phyloP scores from a whole-genome alignment of 1,284 basidiomycete genomes.

The Puccinia hordei region DNA sequence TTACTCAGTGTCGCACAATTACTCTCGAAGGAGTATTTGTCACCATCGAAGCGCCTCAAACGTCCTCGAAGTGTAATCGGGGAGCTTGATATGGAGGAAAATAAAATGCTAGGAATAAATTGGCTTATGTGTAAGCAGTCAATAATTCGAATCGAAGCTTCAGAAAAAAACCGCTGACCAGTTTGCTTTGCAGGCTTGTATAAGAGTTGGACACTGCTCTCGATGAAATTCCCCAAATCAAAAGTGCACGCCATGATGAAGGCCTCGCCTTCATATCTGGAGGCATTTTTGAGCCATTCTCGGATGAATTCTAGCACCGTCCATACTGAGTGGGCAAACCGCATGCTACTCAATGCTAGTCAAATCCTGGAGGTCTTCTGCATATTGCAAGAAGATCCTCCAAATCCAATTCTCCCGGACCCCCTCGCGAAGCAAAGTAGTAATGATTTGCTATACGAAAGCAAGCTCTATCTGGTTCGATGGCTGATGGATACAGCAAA shows the following conservation, averaged over 20 bases:
- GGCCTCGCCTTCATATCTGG: conserved; percentile 29
- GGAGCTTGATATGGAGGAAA: conserved; percentile 17
- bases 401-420: not conserved
- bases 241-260: conserved; percentile 4
- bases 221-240: conserved; percentile 20
- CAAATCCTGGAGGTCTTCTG: conserved; percentile 43
- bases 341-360: conserved; percentile 25
- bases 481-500: conserved; percentile 44
- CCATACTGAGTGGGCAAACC: conserved; percentile 37
- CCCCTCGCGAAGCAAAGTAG: not conserved
- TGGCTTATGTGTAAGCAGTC: conserved; percentile 34
- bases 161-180: not conserved
- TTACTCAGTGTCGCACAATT: conserved; percentile 39
- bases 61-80: conserved; percentile 7
- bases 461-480: conserved; percentile 24
- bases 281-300: conserved; percentile 10
- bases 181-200: conserved; percentile 14
- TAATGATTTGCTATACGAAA: conserved; percentile 10
- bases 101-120: conserved; percentile 31
- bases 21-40: conserved; percentile 29
- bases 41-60: conserved; percentile 15
- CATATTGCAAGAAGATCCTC: conserved; percentile 29
- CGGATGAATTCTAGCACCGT: not conserved
- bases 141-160: not conserved
- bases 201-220: conserved; percentile 30